phyloP scores from a whole-genome alignment of 169 alveolate species.

The Cryptosporidium ubiquitum region DNA sequence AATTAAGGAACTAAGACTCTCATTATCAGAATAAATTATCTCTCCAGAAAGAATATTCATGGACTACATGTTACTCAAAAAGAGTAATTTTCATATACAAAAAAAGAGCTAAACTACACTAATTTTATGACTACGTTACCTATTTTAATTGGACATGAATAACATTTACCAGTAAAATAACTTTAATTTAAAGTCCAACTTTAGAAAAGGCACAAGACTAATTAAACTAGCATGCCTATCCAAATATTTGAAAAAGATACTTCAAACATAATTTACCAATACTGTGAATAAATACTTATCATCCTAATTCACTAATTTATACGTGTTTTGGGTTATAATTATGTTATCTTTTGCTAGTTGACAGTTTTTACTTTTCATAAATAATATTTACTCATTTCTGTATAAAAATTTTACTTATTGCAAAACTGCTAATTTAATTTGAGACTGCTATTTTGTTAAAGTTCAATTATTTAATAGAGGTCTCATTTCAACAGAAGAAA shows the following conservation, averaged over 20 bases:
- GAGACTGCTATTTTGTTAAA: background rate
- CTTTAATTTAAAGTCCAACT: background rate
- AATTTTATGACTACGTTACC: background rate
- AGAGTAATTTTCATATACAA: background rate
- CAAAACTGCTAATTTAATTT: background rate
- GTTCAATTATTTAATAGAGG: conserved; percentile 28
- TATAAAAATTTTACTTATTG: background rate
- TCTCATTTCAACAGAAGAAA: conserved; percentile 65
- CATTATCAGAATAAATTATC: too few species aligned
- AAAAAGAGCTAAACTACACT: too few species aligned
- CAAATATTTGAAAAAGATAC: background rate
- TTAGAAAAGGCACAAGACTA: background rate
- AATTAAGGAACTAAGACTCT: background rate
- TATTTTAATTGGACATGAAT: too few species aligned
- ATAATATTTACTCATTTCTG: background rate
- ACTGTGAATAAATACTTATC: background rate
- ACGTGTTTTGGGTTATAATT: background rate
- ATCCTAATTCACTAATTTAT: background rate
- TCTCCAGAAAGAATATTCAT: background rate
- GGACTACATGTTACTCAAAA: background rate
- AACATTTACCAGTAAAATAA: background rate
- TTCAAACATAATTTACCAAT: background rate
- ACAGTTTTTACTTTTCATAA: background rate
- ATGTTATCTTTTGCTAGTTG: background rate
- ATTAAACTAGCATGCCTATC: background rate